Base-by-base conservation (phyloP, 805 yeast genomes). In the Pichia scutulata region DNA sequence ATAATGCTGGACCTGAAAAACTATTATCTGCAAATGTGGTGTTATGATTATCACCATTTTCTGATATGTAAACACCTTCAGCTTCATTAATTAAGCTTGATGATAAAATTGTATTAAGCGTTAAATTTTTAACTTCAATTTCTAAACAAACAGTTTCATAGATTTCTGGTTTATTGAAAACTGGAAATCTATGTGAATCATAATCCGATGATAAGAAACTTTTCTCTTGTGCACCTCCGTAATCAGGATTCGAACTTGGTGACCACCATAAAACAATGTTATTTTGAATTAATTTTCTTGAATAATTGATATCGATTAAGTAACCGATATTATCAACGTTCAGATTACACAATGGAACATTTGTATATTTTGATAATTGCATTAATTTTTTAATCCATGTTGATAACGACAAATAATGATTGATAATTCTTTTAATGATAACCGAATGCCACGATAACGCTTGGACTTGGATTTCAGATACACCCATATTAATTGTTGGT, bases 201-300 rank as follows among this genome's bases (percentile, higher is more conserved):
- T 80, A 85, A 55, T 72, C 66, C 14, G 67, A 58, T 22, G 70
- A 62, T 12, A 70, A 54, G 22, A 71, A 55, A 10, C 69, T 71
- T 59, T 86, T 93, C 57, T 75, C 78, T 63, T 89, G 90, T 41
- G 70, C 61, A 0, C 96, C 96, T 28, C 96, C 97, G 60, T 79
- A 83, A 60, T 89, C 97, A 0, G 97, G 92, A 43, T 76, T 66
- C 0, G 92, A 86, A 19, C 74, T 73, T 4, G 82, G 78, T 0
- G 96, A 86, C 98, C 99, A 93, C 98, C 99, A 93, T 28, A 95
- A 69, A 7, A 92, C 84, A 40, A 86, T 77, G 52, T 81, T 79
- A 44, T 79, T 77, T 44, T 80, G 74, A 19, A 71, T 71, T 50
- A 93, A 73, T 47, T 82, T 74, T 59, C 99, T 74, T 0, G 98